Percentiles rank a stretch among this genome's conserved stretches.
phyloP scores from a whole-genome alignment of 2,329 filamentous ascomycete species.

The Sporothrix protearum region DNA sequence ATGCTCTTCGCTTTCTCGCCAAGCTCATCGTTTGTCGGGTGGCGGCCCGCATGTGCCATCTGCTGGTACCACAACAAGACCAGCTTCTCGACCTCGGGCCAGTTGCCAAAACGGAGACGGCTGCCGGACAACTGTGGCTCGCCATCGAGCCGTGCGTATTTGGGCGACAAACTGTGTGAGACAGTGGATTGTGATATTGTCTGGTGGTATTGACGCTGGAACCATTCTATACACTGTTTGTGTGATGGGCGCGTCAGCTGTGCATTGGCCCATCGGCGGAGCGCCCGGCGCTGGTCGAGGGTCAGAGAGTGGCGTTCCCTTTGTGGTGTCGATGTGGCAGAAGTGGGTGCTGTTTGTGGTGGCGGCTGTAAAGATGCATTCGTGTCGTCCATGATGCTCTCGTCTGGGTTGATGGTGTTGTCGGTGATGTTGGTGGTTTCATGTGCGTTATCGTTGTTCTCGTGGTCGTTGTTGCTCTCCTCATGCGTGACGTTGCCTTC shows the following conservation, averaged over 20 bases:
- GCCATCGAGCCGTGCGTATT: conserved; percentile 59
- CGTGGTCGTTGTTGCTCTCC: not conserved
- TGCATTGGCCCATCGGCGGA: conserved; percentile 57
- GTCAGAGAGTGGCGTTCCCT: conserved; percentile 59
- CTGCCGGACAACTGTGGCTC: conserved; percentile 61
- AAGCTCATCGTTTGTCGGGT: conserved; percentile 60
- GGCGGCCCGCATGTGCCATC: conserved; percentile 50
- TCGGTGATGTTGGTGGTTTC: not conserved
- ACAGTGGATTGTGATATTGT: conserved; percentile 62
- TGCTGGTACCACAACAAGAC: conserved; percentile 55
- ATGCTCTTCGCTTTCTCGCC: conserved; percentile 60
- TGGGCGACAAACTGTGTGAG: conserved; percentile 59
- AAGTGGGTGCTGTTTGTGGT: not conserved
- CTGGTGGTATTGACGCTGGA: conserved; percentile 55
- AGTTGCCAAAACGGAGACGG: conserved; percentile 60
- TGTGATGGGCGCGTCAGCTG: conserved; percentile 57
- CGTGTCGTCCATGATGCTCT: conserved; percentile 2
- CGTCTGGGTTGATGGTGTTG: not conserved
- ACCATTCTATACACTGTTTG: conserved; percentile 63
- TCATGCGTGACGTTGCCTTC: not conserved
- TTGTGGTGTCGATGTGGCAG: conserved; percentile 29
- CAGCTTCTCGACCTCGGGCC: conserved; percentile 60
- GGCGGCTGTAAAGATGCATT: not conserved
- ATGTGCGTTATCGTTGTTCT: not conserved
- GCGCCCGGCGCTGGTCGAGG: conserved; percentile 58